phyloP scores from a whole-genome alignment of 2,329 filamentous ascomycete species.

The Xylariaceae sp. region DNA sequence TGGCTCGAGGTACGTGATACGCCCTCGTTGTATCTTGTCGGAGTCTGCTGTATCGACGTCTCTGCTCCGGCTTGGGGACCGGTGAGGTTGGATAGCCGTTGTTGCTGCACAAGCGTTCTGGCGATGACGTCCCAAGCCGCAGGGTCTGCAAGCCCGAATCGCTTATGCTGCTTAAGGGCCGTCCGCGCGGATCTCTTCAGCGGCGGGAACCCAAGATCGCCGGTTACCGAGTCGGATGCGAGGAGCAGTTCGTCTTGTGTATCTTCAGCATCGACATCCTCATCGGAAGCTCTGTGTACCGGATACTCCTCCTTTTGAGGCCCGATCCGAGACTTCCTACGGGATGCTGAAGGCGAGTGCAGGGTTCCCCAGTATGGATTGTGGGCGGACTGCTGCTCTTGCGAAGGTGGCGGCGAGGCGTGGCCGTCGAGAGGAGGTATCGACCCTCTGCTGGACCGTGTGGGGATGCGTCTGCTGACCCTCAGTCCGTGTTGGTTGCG shows the following conservation, averaged over 20 bases:
- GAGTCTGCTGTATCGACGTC: constrained; percentile 2
- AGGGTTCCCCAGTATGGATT: constrained; percentile 27
- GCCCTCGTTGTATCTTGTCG: constrained; percentile 8
- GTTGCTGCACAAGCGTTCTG: constrained; percentile 41
- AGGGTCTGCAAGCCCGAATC: constrained; percentile 32
- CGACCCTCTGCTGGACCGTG: constrained; percentile 17
- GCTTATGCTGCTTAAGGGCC: constrained; percentile 23
- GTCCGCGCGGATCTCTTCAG: constrained; percentile 12
- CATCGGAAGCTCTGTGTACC: background rate
- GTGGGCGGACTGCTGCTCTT: constrained; percentile 20
- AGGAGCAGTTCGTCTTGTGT: background rate
- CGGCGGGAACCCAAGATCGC: constrained; percentile 3
- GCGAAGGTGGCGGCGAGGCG: constrained; percentile 21
- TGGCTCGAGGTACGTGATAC: constrained; percentile 41
- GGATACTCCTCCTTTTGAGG: background rate
- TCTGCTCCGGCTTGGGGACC: constrained; percentile 15
- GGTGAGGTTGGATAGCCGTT: constrained; percentile 35
- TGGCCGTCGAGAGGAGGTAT: constrained; percentile 11
- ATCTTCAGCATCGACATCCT: background rate
- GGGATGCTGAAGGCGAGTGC: constrained; percentile 16
- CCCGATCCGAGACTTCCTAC: constrained; percentile 3
- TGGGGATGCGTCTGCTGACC: constrained; percentile 30
- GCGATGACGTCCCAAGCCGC: constrained; percentile 40
- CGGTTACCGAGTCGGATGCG: no score
- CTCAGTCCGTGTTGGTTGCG: constrained; percentile 31